Evolutionary conservation across 2,329 filamentous ascomycete genomes (phyloP), one percentile per base, ranked within the genome.

Genomic region (Drechslerella dactyloides): DNA sequence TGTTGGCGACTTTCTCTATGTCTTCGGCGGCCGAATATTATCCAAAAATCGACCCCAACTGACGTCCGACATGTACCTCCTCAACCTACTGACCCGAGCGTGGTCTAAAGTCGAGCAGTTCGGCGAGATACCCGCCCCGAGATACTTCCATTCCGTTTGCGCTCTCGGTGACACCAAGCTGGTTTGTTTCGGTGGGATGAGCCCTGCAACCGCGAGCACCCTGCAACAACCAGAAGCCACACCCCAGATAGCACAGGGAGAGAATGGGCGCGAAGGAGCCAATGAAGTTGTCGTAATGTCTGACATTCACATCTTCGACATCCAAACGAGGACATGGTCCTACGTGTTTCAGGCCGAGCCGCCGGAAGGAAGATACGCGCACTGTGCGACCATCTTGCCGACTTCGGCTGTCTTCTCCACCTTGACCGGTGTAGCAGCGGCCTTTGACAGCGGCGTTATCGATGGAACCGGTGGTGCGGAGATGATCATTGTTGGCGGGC

Each of bases 111-210:
- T 97, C 23, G 90, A 96, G 59, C 88, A 90, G 0, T 85, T 83
- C 27, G 94, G 94, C 50, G 92, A 97, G 76, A 82, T 96, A 40
- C 94, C 94, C 0, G 90, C 92, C 1, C 91, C 94, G 7, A 86
- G 94, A 73, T 99, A 99, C 79, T 99, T 99, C 75, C 94, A 99
- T 82, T 97, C 92, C 74, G 90, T 97, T 79, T 99, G 94, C 79
- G 86, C 91, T 0, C 82, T 99, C 1, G 94, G 94, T 21, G 94
- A 97, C 78, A 93, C 91, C 1, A 99, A 97, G 80, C 84, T 99
- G 79, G 93, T 99, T 2, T 97, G 93, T 80, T 99, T 97, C 80
- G 94, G 94, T 66, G 94, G 94, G 76, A 99, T 99, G 94, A 97
- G 93, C 8, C 93, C 93, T 0, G 72, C 66, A 15, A 46, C 44